Evolutionary conservation across 345 rosid genomes (phyloP).

Genomic region (Salix udensis): DNA sequence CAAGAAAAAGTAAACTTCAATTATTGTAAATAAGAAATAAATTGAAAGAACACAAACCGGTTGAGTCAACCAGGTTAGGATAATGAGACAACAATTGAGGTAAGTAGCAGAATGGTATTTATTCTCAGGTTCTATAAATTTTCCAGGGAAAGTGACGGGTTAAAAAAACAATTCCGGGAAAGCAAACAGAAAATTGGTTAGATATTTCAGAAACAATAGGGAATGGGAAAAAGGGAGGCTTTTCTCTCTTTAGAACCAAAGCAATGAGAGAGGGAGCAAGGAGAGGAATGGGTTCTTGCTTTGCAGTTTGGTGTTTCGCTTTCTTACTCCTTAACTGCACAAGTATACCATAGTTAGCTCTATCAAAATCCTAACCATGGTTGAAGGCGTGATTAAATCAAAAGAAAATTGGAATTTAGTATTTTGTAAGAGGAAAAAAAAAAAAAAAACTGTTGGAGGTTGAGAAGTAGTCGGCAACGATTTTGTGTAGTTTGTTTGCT

Average conservation of each 20-base stretch:
- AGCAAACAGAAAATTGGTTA: constrained; percentile 18
- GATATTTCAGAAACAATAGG: constrained; percentile 6
- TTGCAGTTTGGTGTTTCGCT: not conserved
- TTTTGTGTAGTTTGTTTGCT: constrained; percentile 24
- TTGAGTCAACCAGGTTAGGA: constrained; percentile 17
- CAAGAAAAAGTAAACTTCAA: constrained; percentile 18
- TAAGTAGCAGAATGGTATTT: constrained; percentile 8
- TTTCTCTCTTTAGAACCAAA: constrained; percentile 7
- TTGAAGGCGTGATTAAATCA: constrained; percentile 2
- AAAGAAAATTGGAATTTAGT: not conserved
- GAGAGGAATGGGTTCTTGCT: not conserved
- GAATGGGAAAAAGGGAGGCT: constrained; percentile 10
- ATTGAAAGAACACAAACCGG: constrained; percentile 34
- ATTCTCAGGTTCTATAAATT: constrained; percentile 8
- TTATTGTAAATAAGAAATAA: constrained; percentile 6
- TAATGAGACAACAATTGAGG: constrained; percentile 14
- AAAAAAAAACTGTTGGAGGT: constrained; percentile 18
- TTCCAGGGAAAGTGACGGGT: constrained; percentile 19
- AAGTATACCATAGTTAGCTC: constrained; percentile 37
- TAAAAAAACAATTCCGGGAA: constrained; percentile 5
- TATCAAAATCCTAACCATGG: constrained; percentile 34
- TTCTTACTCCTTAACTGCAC: constrained; percentile 28
- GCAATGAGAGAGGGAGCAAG: not conserved
- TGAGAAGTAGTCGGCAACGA: constrained; percentile 36
- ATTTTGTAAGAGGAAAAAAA: not conserved